Conservation (phyloP, 2,329 filamentous ascomycete species). For the Venturia effusa region DNA sequence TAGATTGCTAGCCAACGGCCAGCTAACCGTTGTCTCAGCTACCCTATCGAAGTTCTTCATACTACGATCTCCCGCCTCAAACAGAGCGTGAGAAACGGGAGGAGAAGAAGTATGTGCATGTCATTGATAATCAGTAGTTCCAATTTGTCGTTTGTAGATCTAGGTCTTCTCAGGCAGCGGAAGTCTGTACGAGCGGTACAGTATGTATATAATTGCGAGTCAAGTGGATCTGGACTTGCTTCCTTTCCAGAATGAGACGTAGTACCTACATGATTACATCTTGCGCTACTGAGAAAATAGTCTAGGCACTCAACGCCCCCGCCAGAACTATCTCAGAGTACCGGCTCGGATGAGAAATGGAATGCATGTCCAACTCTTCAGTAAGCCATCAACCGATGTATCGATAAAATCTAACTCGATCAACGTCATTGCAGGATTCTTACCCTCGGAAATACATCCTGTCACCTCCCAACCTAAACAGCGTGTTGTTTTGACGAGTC, state of each 20-base stretch:
- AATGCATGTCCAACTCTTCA: too few species aligned
- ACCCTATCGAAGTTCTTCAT: conserved; percentile 78
- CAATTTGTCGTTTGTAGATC: not conserved
- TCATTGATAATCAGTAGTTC: conserved; percentile 66
- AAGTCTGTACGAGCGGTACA: conserved; percentile 1
- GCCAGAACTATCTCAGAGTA: too few species aligned
- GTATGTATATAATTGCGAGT: not conserved
- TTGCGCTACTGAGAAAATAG: too few species aligned
- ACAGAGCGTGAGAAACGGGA: conserved; percentile 91
- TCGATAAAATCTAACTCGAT: not conserved
- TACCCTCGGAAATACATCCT: not conserved
- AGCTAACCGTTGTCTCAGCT: conserved; percentile 46
- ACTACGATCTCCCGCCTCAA: conserved; percentile 87
- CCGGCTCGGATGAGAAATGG: too few species aligned
- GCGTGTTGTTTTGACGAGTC: not conserved
- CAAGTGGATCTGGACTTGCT: not conserved
- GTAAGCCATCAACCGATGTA: too few species aligned
- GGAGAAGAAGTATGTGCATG: conserved; percentile 94
- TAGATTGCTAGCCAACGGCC: conserved; percentile 19
- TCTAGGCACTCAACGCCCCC: too few species aligned
- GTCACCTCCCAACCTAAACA: not conserved
- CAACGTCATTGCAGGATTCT: not conserved
- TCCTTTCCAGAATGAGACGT: too few species aligned
- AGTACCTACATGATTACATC: too few species aligned
- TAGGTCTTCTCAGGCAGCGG: not conserved